A percentile compares a stretch with the other conserved stretches of the same genome.
Conservation (phyloP, 768 basidiomycete species). For the Chalciporus piperatus region DNA sequence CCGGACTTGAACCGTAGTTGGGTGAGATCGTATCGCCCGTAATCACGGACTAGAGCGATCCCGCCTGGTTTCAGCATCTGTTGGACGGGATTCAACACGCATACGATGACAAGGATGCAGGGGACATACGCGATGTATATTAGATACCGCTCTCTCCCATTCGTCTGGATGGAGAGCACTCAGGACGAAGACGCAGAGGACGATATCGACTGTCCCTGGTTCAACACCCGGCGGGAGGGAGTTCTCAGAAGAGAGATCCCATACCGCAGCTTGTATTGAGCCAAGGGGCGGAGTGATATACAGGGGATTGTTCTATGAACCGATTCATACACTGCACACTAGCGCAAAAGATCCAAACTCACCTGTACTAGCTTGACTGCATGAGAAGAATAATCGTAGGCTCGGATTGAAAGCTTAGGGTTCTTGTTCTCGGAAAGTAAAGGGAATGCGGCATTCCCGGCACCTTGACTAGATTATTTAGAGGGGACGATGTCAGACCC, state of each 20-base stretch:
- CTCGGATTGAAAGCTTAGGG: conserved; percentile 65
- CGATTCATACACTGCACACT: background rate
- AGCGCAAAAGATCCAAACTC: conserved; percentile 12
- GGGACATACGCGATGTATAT: conserved; percentile 64
- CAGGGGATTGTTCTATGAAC: conserved; percentile 60
- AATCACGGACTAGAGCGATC: conserved; percentile 82
- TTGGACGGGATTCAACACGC: background rate
- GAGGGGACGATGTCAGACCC: background rate
- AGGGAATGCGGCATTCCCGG: conserved; percentile 94
- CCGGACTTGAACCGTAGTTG: conserved; percentile 90
- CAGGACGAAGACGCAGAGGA: conserved; percentile 91
- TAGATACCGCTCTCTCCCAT: conserved; percentile 80
- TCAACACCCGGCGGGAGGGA: conserved; percentile 61
- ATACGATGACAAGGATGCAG: background rate
- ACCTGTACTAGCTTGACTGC: conserved; percentile 91
- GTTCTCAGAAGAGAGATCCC: conserved; percentile 77
- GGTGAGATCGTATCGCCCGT: conserved; percentile 92
- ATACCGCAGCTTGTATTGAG: conserved; percentile 74
- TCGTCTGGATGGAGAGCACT: conserved; percentile 92
- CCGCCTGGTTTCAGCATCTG: conserved; percentile 93
- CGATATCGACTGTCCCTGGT: conserved; percentile 76
- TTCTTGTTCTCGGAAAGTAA: conserved; percentile 82
- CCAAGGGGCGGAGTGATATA: conserved; percentile 69
- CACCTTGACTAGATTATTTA: conserved; percentile 49
- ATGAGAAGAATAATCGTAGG: conserved; percentile 88